Percentiles rank a stretch among this genome's conserved stretches.
Evolutionary conservation across 83 land plant species (phyloP).

Genomic region (Picea abies): DNA sequence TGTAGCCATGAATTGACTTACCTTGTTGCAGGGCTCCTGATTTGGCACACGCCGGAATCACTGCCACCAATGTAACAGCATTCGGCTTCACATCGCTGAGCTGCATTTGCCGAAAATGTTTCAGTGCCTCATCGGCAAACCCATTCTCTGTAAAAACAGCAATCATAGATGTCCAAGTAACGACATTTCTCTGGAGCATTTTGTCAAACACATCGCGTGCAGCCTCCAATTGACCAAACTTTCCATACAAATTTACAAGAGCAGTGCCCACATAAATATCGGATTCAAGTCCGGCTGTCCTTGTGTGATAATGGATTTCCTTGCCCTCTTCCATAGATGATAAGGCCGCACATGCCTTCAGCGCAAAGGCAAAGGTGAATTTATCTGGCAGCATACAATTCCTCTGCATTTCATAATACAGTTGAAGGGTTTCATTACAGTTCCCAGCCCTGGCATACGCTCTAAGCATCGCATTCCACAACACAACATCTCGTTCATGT

Average conservation of each 20-base stretch:
- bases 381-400: no score
- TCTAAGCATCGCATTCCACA: slow-evolving; percentile 36
- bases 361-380: no score
- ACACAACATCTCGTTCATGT: slow-evolving; percentile 11
- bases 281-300: no score
- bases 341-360: no score
- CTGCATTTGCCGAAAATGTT: slow-evolving; percentile 38
- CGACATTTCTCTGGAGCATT: slow-evolving; percentile 57
- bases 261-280: no score
- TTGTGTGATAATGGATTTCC: no score
- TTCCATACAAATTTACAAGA: slow-evolving; percentile 4
- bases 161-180: slow-evolving; percentile 67
- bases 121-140: slow-evolving; percentile 37
- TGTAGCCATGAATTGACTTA: slow-evolving; percentile 39
- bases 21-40: slow-evolving; percentile 57
- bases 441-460: slow-evolving; percentile 22
- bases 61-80: slow-evolving; percentile 38
- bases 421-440: slow-evolving; percentile 20
- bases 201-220: slow-evolving; percentile 56
- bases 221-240: slow-evolving; percentile 57
- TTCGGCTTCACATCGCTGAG: slow-evolving; percentile 30
- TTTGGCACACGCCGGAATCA: slow-evolving; percentile 60
- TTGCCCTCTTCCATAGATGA: no score
- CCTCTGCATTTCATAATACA: slow-evolving; percentile 8
- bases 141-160: slow-evolving; percentile 70